Base-by-base conservation (phyloP, 192 early-diverging fungal species). In the Obelidium mucronatum region DNA sequence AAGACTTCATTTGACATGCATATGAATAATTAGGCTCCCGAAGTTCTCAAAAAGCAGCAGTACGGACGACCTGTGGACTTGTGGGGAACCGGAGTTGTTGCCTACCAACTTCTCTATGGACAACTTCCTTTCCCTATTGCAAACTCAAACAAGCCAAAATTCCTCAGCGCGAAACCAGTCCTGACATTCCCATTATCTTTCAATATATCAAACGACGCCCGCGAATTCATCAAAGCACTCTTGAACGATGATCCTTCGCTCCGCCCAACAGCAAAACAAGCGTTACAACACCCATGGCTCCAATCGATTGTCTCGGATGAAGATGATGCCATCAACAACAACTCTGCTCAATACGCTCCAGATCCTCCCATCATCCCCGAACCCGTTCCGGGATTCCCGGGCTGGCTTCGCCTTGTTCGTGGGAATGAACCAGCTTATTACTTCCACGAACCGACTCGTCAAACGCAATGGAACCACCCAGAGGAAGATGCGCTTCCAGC, bases 281-380 rank as follows among this genome's bases (percentile, higher is more conserved):
- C 94, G 0, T 80, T 95, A 52, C 55, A 81, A 39, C 94, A 96
- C 58, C 89, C 91, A 22, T 96, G 95, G 95, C 71, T 96, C 51
- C 11, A 44, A 34, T 53, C 67, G 13, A 8, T 65, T 33, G 63
- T 51, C 22, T 51, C 48, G 8, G 48, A 55, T 69, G 33, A 30
- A 24, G 19, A 39, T 42, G 13, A 51, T 52, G 73, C 51, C 40
- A 1, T 40, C 53, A 6, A 6, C 11, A 5, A 35, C 5, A 44
- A 44, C 17, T 11, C 30, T 39, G 42, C 63, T 22, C 11, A 4
- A 1, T 30, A 22, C 17, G 51, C 60, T 24, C 64, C 40, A 17
- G 63, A 33, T 39, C 52, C 8, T 6, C 74, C 30, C 54, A 40
- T 76, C 37, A 28, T 76, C 15, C 64, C 74, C 15, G 36, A 52